Conservation (phyloP, 768 basidiomycete species). For the Amanita phalloides region DNA sequence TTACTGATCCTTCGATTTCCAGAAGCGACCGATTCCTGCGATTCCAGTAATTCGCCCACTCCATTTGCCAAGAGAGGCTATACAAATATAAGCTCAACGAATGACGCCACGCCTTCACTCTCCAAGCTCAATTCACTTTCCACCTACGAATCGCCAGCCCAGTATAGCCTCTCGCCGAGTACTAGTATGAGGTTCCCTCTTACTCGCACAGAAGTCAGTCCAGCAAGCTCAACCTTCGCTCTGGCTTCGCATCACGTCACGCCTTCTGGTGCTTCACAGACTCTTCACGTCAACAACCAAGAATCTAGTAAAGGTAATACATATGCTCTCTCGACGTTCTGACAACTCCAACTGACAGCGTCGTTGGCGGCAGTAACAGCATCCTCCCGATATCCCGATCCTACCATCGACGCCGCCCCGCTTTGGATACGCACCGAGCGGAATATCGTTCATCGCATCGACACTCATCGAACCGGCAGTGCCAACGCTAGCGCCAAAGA, state of each 20-base stretch:
- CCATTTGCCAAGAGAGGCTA: constrained; percentile 1
- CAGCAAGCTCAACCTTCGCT: constrained; percentile 1
- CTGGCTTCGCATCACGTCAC: not conserved
- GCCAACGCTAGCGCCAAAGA: not conserved
- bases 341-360: not conserved
- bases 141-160: not conserved
- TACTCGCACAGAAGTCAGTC: not conserved
- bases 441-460: not conserved
- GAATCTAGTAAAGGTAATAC: not conserved
- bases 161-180: not conserved
- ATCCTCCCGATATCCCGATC: not conserved
- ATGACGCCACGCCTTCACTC: not conserved
- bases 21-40: not conserved
- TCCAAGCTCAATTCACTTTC: no score
- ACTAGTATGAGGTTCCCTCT: not conserved
- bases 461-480: not conserved
- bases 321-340: not conserved
- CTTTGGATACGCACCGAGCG: not conserved
- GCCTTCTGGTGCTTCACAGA: not conserved
- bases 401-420: not conserved
- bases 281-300: not conserved
- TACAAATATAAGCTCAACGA: not conserved
- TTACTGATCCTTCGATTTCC: not conserved
- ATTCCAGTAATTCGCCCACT: not conserved
- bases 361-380: not conserved